These are phyloP conservation scores for Nicotiana attenuata DNA, from an alignment of 257 asterid species.

Conservation along the genomic window DNA sequence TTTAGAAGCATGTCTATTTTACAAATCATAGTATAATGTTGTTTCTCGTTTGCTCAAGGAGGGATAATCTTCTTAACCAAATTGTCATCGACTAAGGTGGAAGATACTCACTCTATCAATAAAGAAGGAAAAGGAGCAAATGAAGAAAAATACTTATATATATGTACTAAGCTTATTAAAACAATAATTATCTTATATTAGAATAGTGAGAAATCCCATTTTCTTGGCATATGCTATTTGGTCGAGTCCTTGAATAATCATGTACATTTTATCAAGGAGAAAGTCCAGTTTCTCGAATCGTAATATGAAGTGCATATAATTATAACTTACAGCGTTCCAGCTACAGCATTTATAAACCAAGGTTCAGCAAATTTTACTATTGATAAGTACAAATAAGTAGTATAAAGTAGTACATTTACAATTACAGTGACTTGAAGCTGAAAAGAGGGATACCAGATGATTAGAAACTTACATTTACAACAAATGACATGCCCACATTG, in stretches of 20 bases:
- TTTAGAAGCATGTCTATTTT: background rate
- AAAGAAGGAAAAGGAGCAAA: conserved; percentile 15
- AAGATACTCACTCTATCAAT: background rate
- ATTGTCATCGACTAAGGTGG: background rate
- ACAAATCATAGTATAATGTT: conserved; percentile 1
- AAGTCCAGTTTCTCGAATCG: background rate
- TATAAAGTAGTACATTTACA: background rate
- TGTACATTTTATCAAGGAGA: background rate
- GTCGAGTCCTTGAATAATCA: background rate
- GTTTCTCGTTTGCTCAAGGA: background rate
- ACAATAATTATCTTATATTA: background rate
- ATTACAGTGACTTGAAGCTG: conserved; percentile 1
- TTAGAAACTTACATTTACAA: conserved; percentile 71
- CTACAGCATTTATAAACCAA: background rate
- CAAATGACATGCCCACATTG: conserved; percentile 95
- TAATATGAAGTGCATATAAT: background rate
- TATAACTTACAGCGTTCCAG: background rate
- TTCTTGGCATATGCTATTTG: background rate
- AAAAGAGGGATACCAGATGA: conserved; percentile 12
- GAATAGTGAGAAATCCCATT: background rate
- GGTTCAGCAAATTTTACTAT: background rate
- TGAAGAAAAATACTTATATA: background rate
- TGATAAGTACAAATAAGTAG: background rate
- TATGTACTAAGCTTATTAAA: background rate
- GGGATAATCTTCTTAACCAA: background rate